Evolutionary conservation across 306 rosid genomes (phyloP).

Genomic region (Begonia peltatifolia): DNA sequence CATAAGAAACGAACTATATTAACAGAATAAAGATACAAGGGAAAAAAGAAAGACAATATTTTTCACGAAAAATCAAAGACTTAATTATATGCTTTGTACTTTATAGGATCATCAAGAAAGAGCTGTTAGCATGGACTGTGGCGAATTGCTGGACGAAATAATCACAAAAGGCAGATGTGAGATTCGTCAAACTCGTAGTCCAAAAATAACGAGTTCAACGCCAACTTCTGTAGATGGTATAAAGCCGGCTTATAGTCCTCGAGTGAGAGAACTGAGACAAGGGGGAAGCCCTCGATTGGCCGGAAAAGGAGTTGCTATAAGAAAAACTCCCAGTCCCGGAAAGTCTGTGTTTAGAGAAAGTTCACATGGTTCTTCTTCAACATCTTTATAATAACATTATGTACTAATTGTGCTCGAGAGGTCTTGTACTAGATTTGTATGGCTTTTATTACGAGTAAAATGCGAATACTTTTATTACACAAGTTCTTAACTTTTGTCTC

Average conservation of each 20-base stretch:
- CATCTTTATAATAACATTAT: constrained; percentile 1
- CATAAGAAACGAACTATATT: no score
- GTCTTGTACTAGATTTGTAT: constrained; percentile 16
- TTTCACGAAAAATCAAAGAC: no score
- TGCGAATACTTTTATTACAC: no score
- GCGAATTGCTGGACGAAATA: constrained; percentile 78
- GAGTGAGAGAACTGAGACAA: constrained; percentile 36
- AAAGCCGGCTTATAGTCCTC: constrained; percentile 40
- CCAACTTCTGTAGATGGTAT: constrained; percentile 39
- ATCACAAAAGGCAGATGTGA: constrained; percentile 91
- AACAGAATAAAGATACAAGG: no score
- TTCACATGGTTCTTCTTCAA: constrained; percentile 21
- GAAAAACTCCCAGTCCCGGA: constrained; percentile 37
- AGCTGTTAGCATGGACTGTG: constrained; percentile 29
- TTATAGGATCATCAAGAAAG: constrained; percentile 42
- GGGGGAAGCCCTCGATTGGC: constrained; percentile 29
- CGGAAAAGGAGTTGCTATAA: constrained; percentile 22
- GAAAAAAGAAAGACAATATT: no score
- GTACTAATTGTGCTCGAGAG: constrained; percentile 40
- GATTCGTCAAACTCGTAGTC: constrained; percentile 55
- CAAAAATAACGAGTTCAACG: constrained; percentile 59
- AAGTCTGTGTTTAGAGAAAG: constrained; percentile 30
- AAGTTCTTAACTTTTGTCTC: no score
- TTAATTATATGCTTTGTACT: neutral
- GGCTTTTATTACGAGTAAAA: no score